Conservation (phyloP, 202 grass and related monocot genomes). For the Setaria italica region DNA sequence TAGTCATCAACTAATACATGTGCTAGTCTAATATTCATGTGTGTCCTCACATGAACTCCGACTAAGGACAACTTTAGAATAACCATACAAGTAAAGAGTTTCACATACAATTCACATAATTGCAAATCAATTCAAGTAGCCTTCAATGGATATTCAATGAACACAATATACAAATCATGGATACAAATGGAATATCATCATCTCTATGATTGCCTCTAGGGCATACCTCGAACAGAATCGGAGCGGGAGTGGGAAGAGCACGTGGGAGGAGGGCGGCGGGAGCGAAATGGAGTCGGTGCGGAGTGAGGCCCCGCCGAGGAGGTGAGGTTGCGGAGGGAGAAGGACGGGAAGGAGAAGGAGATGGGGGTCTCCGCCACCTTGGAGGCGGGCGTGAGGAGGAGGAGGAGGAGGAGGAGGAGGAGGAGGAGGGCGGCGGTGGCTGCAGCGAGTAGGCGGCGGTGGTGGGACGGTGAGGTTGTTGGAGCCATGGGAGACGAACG, state of each 20-base stretch:
- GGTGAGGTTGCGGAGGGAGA: constrained; percentile 41
- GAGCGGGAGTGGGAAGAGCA: constrained; percentile 32
- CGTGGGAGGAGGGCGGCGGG: background rate
- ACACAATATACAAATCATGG: too few species aligned
- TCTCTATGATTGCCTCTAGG: too few species aligned
- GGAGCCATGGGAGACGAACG: background rate
- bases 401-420: background rate
- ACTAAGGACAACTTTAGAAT: too few species aligned
- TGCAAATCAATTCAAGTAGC: too few species aligned
- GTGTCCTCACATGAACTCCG: too few species aligned
- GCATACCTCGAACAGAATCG: background rate
- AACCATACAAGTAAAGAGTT: too few species aligned
- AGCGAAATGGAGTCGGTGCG: constrained; percentile 3
- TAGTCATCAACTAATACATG: too few species aligned
- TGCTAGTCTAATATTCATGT: too few species aligned
- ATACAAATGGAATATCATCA: too few species aligned
- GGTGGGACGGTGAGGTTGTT: background rate
- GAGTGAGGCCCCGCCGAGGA: constrained; percentile 43
- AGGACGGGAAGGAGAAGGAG: constrained; percentile 39
- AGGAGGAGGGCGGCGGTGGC: too few species aligned
- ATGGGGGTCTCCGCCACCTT: background rate
- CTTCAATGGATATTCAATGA: too few species aligned
- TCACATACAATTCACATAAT: too few species aligned
- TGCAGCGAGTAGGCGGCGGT: background rate
- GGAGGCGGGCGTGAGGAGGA: background rate